phyloP scores from a whole-genome alignment of 2,329 filamentous ascomycete genomes.

The Xylaria sp. region DNA sequence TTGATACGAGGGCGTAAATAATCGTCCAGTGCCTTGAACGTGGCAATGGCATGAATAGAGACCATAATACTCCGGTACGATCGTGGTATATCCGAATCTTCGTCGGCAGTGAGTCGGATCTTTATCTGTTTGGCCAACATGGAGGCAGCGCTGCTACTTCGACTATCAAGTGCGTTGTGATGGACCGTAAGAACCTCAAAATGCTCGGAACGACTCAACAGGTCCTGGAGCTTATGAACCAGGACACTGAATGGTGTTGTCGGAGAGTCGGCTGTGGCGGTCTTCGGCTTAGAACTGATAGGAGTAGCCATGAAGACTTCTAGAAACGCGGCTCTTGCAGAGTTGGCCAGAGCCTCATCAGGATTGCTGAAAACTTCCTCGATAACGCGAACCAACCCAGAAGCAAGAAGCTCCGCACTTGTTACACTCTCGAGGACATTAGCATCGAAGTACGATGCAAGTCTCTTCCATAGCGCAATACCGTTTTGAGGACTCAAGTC shows the following conservation, averaged over 20 bases:
- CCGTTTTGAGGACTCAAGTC: conserved; percentile 48
- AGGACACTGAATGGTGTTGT: conserved; percentile 84
- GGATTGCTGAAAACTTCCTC: conserved; percentile 75
- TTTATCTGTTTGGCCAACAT: conserved; percentile 96
- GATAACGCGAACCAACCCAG: conserved; percentile 79
- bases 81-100: conserved; percentile 82
- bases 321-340: conserved; percentile 77
- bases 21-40: conserved; percentile 93
- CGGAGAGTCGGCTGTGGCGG: conserved; percentile 61
- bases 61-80: conserved; percentile 94
- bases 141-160: conserved; percentile 82
- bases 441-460: conserved; percentile 81
- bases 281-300: conserved; percentile 60
- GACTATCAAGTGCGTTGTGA: conserved; percentile 84
- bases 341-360: conserved; percentile 53
- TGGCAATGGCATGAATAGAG: conserved; percentile 95
- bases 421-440: conserved; percentile 90
- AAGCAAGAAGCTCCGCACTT: conserved; percentile 87
- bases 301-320: conserved; percentile 84
- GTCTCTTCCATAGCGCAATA: conserved; percentile 61
- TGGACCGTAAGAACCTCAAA: conserved; percentile 97
- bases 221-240: conserved; percentile 89
- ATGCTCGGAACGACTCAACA: conserved; percentile 93
- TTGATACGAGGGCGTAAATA: conserved; percentile 88
- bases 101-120: conserved; percentile 81